Evolutionary conservation across 495 filamentous ascomycete species (phyloP).

Genomic region (Pyronema omphalodes): DNA sequence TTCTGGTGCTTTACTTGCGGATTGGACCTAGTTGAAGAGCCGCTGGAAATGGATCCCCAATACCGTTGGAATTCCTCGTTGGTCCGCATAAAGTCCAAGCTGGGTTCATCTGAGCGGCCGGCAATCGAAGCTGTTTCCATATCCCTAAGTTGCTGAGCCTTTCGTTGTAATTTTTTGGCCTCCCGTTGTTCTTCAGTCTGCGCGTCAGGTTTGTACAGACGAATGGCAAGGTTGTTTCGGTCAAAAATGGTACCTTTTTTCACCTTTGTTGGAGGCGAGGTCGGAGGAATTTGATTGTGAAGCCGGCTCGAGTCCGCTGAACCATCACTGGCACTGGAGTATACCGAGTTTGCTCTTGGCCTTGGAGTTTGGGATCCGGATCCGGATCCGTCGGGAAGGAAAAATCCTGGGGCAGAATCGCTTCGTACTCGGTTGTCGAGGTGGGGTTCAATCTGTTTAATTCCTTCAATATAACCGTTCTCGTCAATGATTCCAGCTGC

Average conservation of each 20-base stretch:
- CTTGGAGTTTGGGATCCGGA: not conserved
- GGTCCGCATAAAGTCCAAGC: not conserved
- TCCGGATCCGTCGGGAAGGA: not conserved
- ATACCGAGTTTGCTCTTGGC: conserved; percentile 1
- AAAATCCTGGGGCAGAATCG: not conserved
- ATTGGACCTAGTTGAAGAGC: not conserved
- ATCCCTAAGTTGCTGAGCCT: not conserved
- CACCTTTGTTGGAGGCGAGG: not conserved
- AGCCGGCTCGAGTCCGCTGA: not conserved
- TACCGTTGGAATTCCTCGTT: not conserved
- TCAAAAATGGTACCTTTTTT: conserved; percentile 21
- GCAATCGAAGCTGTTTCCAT: not conserved
- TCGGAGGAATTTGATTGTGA: not conserved
- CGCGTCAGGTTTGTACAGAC: conserved; percentile 12
- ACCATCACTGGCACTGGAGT: not conserved
- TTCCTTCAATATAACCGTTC: conserved; percentile 11
- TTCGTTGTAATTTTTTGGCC: conserved; percentile 3
- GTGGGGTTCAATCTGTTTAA: conserved; percentile 9
- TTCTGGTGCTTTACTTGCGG: too few species aligned
- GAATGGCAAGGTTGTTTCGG: conserved; percentile 11
- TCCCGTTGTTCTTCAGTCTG: conserved; percentile 11
- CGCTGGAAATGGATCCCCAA: not conserved
- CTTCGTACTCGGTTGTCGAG: not conserved
- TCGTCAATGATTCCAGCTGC: conserved; percentile 10
- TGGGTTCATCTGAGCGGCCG: not conserved